A percentile compares a stretch with the other conserved stretches of the same genome.
Conservation (phyloP, 805 yeast species). For the Cyberlindnera misumaiensis region DNA sequence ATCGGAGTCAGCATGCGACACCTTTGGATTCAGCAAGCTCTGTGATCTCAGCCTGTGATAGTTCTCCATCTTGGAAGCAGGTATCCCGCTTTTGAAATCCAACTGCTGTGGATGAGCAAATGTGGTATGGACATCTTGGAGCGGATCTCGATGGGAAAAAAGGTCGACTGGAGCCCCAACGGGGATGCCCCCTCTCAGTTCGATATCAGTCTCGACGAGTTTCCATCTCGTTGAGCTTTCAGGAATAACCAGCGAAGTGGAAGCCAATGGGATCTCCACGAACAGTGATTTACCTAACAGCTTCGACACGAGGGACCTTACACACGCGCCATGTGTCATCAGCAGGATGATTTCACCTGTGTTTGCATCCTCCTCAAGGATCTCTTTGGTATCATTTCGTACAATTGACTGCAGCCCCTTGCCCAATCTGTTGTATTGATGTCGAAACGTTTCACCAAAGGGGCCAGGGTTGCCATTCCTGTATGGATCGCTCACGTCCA, state of each 20-base stretch:
- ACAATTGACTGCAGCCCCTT: slow-evolving; percentile 28
- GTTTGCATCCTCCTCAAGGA: slow-evolving; percentile 5
- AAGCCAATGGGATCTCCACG: slow-evolving; percentile 34
- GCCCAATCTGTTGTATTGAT: slow-evolving; percentile 30
- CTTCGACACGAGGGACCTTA: slow-evolving; percentile 32
- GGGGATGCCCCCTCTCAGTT: slow-evolving; percentile 5
- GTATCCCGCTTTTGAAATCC: slow-evolving; percentile 15
- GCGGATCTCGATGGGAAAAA: slow-evolving; percentile 17
- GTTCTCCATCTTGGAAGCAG: slow-evolving; percentile 10
- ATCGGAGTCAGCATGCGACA: slow-evolving; percentile 7
- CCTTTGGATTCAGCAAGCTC: slow-evolving; percentile 13
- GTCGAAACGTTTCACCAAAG: slow-evolving; percentile 33
- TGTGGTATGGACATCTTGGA: slow-evolving; percentile 21
- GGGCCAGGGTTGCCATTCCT: slow-evolving; percentile 37
- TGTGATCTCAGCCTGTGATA: slow-evolving; percentile 18
- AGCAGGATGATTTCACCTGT: slow-evolving; percentile 25
- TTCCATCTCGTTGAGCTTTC: slow-evolving; percentile 16
- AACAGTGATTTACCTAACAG: slow-evolving; percentile 31
- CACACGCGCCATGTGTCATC: slow-evolving; percentile 39
- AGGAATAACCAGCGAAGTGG: slow-evolving; percentile 22
- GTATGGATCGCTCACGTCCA: slow-evolving; percentile 28
- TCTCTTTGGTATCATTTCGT: slow-evolving; percentile 16
- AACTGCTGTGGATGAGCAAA: slow-evolving; percentile 12
- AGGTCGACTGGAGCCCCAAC: slow-evolving; percentile 14
- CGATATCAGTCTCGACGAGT: slow-evolving; percentile 22